Conservation (phyloP, 1,284 basidiomycete species). For the Laetiporus sulphureus region DNA sequence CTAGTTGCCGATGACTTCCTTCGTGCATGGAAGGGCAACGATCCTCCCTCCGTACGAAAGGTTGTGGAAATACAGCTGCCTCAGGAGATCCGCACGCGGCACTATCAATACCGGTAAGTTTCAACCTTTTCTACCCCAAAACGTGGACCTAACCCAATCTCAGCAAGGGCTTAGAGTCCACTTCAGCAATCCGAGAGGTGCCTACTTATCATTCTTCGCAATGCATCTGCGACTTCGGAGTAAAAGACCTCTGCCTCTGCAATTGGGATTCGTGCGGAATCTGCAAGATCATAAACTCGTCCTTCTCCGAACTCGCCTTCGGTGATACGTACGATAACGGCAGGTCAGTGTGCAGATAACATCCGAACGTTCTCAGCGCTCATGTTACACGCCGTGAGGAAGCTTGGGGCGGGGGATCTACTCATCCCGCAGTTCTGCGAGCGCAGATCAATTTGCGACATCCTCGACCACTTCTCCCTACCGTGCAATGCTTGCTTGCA, state of each 20-base stretch:
- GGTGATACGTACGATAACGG: constrained; percentile 42
- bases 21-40: constrained; percentile 40
- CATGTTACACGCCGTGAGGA: no score
- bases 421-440: constrained; percentile 46
- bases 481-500: constrained; percentile 54
- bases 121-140: neutral
- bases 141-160: neutral
- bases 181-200: constrained; percentile 32
- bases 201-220: constrained; percentile 54
- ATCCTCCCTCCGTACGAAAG: constrained; percentile 42
- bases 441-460: constrained; percentile 49
- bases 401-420: constrained; percentile 58
- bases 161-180: constrained; percentile 13
- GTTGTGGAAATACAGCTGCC: constrained; percentile 42
- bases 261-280: constrained; percentile 55
- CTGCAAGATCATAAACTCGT: constrained; percentile 48
- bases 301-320: constrained; percentile 49
- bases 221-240: constrained; percentile 59
- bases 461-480: constrained; percentile 58
- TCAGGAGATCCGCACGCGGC: constrained; percentile 26
- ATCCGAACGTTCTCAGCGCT: no score
- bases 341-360: constrained; percentile 32
- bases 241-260: constrained; percentile 41
- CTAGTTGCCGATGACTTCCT: constrained; percentile 33
- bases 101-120: constrained; percentile 42